These are phyloP conservation scores for Trypanosoma boissoni DNA, from an alignment of 208 protist genomes.

Conservation along the genomic window DNA sequence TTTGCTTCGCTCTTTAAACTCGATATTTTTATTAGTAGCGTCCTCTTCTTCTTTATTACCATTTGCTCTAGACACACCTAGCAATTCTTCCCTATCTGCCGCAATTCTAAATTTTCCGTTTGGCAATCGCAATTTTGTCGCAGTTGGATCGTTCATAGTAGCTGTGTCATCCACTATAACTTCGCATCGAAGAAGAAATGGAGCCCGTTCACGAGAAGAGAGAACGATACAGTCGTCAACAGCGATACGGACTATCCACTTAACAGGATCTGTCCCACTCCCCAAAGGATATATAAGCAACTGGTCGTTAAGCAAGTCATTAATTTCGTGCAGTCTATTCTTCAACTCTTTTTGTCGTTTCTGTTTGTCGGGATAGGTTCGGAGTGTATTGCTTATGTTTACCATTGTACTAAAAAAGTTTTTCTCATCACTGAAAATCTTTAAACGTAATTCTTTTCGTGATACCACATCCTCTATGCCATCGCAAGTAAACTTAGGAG, in stretches of 20 bases:
- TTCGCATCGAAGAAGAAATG: slow-evolving; percentile 82
- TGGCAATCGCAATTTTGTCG: slow-evolving; percentile 50
- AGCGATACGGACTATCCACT: slow-evolving; percentile 83
- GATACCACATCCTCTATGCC: slow-evolving; percentile 37
- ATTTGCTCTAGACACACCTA: slow-evolving; percentile 15
- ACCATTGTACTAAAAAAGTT: slow-evolving; percentile 73
- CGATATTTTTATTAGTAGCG: neutral
- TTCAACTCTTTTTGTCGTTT: slow-evolving; percentile 74
- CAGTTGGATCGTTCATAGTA: slow-evolving; percentile 71
- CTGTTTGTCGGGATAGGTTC: slow-evolving; percentile 57
- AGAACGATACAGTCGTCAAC: slow-evolving; percentile 90
- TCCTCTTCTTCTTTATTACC: neutral
- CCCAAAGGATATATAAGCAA: slow-evolving; percentile 74
- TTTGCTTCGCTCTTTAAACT: neutral
- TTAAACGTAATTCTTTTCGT: slow-evolving; percentile 78
- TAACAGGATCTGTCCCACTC: slow-evolving; percentile 53
- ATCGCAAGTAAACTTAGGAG: neutral
- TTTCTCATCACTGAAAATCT: slow-evolving; percentile 80
- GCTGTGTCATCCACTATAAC: slow-evolving; percentile 85
- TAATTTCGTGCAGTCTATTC: slow-evolving; percentile 50
- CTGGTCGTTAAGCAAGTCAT: slow-evolving; percentile 48
- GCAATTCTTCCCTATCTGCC: slow-evolving; percentile 44
- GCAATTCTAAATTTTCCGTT: slow-evolving; percentile 63
- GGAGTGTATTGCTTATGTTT: slow-evolving; percentile 67
- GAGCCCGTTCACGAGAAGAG: slow-evolving; percentile 81